These are phyloP conservation scores for Forsythia viridissima DNA, from an alignment of 257 asterid genomes.

Conservation along the genomic window DNA sequence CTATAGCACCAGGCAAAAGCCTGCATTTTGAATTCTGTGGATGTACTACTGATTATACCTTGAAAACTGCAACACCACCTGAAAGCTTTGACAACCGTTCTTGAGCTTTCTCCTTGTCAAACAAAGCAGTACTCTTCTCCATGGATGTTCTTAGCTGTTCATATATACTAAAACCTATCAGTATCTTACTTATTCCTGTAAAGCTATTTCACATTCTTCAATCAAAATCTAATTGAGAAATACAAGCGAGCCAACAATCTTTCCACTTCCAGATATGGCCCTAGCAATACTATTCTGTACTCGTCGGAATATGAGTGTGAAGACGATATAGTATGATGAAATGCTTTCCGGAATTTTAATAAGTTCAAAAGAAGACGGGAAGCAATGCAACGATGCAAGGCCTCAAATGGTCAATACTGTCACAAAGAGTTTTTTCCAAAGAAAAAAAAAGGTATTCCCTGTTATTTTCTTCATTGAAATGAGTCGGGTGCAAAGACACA, in stretches of 20 bases:
- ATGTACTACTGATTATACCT: slow-evolving; percentile 44
- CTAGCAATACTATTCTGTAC: neutral
- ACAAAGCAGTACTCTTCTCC: slow-evolving; percentile 64
- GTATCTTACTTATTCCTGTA: neutral
- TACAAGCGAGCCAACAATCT: neutral
- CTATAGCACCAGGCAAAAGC: slow-evolving; percentile 19
- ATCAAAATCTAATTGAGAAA: neutral
- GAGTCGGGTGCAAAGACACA: neutral
- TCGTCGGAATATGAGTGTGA: neutral
- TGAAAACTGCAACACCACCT: slow-evolving; percentile 95
- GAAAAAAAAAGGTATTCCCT: neutral
- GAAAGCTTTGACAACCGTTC: slow-evolving; percentile 88
- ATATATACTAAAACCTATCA: slow-evolving; percentile 23
- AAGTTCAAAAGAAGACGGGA: neutral
- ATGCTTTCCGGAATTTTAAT: neutral
- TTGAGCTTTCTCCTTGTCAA: slow-evolving; percentile 93
- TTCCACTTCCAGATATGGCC: neutral
- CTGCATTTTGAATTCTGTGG: slow-evolving; percentile 9
- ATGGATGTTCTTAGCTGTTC: slow-evolving; percentile 71
- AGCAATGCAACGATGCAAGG: neutral
- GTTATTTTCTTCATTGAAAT: neutral
- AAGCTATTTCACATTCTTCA: slow-evolving; percentile 7
- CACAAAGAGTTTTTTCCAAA: neutral
- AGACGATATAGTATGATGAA: neutral
- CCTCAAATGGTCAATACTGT: neutral